Conservation (phyloP, 2,329 filamentous ascomycete species). For the Byssothecium circinans region DNA sequence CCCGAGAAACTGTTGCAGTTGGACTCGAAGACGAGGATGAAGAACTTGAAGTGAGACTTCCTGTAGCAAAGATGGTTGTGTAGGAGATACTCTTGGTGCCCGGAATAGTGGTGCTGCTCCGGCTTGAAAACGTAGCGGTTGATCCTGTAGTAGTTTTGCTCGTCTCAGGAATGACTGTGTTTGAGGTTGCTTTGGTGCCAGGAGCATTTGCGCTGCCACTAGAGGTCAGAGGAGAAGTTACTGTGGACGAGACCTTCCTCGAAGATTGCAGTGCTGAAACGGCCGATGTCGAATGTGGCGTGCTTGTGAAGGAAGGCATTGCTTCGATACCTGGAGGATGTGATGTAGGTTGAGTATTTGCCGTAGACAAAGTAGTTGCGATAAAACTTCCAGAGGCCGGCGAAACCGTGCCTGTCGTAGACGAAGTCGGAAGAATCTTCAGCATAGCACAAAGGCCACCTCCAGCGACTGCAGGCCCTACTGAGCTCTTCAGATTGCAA, state of each 20-base stretch:
- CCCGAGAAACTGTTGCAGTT: background rate
- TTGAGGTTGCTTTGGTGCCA: background rate
- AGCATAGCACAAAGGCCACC: conserved; percentile 5
- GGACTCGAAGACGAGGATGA: background rate
- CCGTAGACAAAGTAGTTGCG: no score
- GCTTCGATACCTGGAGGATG: background rate
- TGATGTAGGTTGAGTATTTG: background rate
- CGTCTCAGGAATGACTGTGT: background rate
- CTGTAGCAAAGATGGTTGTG: no score
- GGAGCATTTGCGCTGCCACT: background rate
- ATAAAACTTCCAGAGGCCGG: no score
- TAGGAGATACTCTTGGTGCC: no score
- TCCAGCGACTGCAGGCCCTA: background rate
- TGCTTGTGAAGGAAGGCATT: background rate
- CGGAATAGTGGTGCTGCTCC: no score
- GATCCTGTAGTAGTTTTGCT: background rate
- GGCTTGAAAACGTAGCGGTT: no score
- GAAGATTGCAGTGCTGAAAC: background rate
- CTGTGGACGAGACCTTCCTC: background rate
- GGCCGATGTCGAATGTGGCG: no score
- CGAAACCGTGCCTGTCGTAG: no score
- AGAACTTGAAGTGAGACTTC: no score
- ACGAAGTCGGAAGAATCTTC: background rate
- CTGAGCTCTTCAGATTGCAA: conserved; percentile 3
- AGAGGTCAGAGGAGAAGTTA: background rate